Evolutionary conservation across 2,329 filamentous ascomycete genomes (phyloP).

Genomic region (Aspergillus sojae): DNA sequence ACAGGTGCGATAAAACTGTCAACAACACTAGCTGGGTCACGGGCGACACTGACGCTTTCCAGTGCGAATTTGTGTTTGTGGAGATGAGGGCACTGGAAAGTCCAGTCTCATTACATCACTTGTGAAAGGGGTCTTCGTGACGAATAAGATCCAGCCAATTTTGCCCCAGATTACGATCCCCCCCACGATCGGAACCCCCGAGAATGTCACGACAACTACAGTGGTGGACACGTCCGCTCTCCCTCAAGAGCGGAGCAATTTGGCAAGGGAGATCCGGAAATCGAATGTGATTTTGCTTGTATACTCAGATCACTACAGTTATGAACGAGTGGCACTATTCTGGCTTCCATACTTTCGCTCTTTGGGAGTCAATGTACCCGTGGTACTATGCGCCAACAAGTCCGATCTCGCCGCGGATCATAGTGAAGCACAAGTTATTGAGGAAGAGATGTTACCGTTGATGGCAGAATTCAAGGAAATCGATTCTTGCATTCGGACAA

Average conservation of each 20-base stretch:
- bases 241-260: slow-evolving; percentile 84
- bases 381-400: slow-evolving; percentile 96
- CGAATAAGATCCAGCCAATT: slow-evolving; percentile 91
- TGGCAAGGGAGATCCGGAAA: slow-evolving; percentile 93
- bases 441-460: slow-evolving; percentile 96
- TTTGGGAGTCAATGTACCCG: slow-evolving; percentile 96
- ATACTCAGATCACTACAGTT: slow-evolving; percentile 98
- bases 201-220: slow-evolving; percentile 89
- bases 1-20: slow-evolving; percentile 24
- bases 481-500: slow-evolving; percentile 94
- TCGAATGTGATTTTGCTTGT: slow-evolving; percentile 96
- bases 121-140: slow-evolving; percentile 96
- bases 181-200: slow-evolving; percentile 86
- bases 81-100: slow-evolving; percentile 94
- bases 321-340: slow-evolving; percentile 93
- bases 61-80: slow-evolving; percentile 94
- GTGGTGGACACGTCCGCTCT: slow-evolving; percentile 97
- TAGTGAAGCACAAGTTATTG: slow-evolving; percentile 79
- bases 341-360: slow-evolving; percentile 99
- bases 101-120: slow-evolving; percentile 91
- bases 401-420: slow-evolving; percentile 79
- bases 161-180: slow-evolving; percentile 95
- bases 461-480: slow-evolving; percentile 99
- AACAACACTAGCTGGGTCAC: slow-evolving; percentile 2
- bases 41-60: slow-evolving; percentile 15